Conservation (phyloP, 768 basidiomycete species). For the Mycena sanguinolenta region DNA sequence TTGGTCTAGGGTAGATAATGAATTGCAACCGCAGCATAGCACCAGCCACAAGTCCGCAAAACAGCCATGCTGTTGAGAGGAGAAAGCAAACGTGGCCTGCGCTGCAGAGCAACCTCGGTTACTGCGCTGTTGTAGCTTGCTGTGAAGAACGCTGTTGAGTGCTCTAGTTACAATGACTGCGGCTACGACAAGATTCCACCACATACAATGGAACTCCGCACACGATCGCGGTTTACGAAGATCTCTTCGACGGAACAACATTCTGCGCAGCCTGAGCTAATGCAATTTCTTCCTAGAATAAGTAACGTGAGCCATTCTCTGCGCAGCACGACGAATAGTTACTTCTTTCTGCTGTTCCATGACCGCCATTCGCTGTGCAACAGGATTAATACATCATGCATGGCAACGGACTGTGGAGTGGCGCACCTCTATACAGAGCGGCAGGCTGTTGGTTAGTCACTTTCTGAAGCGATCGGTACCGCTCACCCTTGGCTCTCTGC, state of each 20-base stretch:
- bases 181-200: too few relatives aligned
- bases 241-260: slow-evolving; percentile 28
- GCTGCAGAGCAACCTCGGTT: not conserved
- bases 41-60: not conserved
- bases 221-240: slow-evolving; percentile 6
- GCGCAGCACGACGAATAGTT: not conserved
- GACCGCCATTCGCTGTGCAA: slow-evolving; percentile 26
- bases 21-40: not conserved
- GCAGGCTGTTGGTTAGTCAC: slow-evolving; percentile 8
- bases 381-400: not conserved
- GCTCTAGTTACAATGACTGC: slow-evolving; percentile 26
- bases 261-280: slow-evolving; percentile 35
- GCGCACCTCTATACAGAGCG: slow-evolving; percentile 32
- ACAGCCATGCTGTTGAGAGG: slow-evolving; percentile 15
- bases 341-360: slow-evolving; percentile 28
- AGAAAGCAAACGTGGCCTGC: slow-evolving; percentile 9
- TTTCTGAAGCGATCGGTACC: not conserved
- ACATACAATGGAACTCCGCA: slow-evolving; percentile 4
- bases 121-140: not conserved
- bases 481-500: slow-evolving; percentile 67
- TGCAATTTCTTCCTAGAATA: slow-evolving; percentile 30
- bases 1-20: slow-evolving; percentile 5
- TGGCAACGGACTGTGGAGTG: not conserved
- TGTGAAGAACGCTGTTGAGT: slow-evolving; percentile 1
- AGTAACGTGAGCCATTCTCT: not conserved